A percentile compares a stretch with the other conserved stretches of the same genome.
phyloP scores from a whole-genome alignment of 2,329 filamentous ascomycete species.

The Ceratocystis smalleyi region DNA sequence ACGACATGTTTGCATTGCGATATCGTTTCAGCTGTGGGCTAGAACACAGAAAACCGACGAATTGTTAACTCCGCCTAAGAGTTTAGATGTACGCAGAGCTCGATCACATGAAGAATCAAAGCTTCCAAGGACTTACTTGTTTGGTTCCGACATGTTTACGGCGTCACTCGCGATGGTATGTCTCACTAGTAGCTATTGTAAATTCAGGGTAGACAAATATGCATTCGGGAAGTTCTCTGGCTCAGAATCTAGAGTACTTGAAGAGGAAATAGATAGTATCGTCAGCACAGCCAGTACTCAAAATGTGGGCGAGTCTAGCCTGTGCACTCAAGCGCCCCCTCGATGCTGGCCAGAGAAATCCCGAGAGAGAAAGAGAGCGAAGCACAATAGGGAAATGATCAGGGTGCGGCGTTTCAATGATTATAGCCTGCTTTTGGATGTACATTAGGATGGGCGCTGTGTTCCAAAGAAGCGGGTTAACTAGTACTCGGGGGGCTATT shows the following conservation, averaged over 20 bases:
- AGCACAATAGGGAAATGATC: not conserved
- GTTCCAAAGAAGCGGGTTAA: not conserved
- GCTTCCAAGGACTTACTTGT: not conserved
- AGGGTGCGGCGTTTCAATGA: not conserved
- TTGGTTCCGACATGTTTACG: not conserved
- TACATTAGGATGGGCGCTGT: not conserved
- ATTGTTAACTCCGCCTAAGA: conserved; percentile 1
- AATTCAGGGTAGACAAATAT: not conserved
- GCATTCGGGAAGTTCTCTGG: not conserved
- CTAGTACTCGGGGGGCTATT: not conserved
- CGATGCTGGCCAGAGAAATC: not conserved
- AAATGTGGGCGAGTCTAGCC: not conserved
- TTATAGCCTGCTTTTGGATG: not conserved
- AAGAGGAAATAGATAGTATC: not conserved
- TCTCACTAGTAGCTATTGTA: not conserved
- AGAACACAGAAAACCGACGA: not conserved
- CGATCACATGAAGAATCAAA: not conserved
- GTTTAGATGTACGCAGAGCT: not conserved
- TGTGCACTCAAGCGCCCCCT: not conserved
- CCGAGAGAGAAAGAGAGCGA: not conserved
- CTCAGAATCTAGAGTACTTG: not conserved
- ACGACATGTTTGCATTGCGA: conserved; percentile 6
- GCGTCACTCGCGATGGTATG: not conserved
- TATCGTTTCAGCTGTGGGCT: conserved; percentile 7
- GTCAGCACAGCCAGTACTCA: not conserved